phyloP scores from a whole-genome alignment of 169 alveolate species.

The Babesia microti region DNA sequence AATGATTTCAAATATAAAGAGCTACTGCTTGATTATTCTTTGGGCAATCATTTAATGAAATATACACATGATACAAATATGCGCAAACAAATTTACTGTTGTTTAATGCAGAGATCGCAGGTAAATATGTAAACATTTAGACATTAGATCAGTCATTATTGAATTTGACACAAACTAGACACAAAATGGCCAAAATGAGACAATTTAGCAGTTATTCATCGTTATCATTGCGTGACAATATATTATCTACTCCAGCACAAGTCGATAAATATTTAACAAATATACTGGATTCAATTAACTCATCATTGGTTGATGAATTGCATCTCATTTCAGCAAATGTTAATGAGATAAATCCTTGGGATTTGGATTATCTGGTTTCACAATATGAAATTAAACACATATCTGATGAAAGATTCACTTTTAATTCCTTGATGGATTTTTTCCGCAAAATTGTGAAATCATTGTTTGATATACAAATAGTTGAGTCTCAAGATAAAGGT shows the following conservation, averaged over 20 bases:
- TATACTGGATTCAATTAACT: neutral
- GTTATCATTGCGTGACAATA: conserved; percentile 1
- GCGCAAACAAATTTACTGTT: no score
- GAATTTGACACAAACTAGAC: neutral
- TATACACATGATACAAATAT: neutral
- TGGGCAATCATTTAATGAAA: conserved; percentile 10
- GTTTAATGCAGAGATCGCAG: no score
- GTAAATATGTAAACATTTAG: no score
- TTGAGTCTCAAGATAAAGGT: conserved; percentile 2
- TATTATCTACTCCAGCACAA: neutral
- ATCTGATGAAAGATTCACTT: conserved; percentile 2
- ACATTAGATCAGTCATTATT: no score
- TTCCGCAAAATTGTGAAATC: conserved; percentile 14
- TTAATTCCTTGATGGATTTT: conserved; percentile 14
- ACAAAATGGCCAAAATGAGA: conserved; percentile 2
- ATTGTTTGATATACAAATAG: conserved; percentile 17
- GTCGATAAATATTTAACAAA: conserved; percentile 7
- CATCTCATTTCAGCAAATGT: neutral
- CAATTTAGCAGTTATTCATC: conserved; percentile 8
- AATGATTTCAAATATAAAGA: conserved; percentile 11
- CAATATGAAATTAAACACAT: conserved; percentile 11
- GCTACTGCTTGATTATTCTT: conserved; percentile 15
- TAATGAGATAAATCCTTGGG: conserved; percentile 29
- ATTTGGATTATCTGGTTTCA: conserved; percentile 22
- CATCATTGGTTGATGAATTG: conserved; percentile 4